These are phyloP conservation scores for Neonectria hederae DNA, from an alignment of 2,329 filamentous ascomycete species.

Conservation along the genomic window DNA sequence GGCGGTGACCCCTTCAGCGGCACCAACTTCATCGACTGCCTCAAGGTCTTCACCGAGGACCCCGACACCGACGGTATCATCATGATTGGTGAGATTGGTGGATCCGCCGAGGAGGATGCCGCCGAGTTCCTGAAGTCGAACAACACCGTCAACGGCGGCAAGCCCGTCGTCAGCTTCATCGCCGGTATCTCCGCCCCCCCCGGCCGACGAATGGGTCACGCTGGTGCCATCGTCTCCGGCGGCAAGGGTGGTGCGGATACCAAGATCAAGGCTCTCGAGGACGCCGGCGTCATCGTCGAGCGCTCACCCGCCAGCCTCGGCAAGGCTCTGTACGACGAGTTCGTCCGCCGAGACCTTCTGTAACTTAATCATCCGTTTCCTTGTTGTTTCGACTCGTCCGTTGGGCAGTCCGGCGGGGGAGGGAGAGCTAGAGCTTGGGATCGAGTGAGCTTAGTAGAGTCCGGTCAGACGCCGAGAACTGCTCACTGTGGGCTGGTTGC, in stretches of 20 bases:
- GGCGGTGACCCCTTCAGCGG: conserved; percentile 98
- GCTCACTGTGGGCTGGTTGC: conserved; percentile 42
- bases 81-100: conserved; percentile 99
- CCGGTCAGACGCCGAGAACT: conserved; percentile 32
- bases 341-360: conserved; percentile 94
- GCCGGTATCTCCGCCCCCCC: conserved; percentile 97
- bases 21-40: conserved; percentile 99
- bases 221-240: conserved; percentile 95
- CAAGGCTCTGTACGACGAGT: conserved; percentile 93
- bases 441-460: conserved; percentile 37
- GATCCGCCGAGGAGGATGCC: conserved; percentile 96
- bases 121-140: conserved; percentile 93
- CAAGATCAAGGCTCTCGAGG: conserved; percentile 95
- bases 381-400: conserved; percentile 23
- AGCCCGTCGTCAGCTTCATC: conserved; percentile 98
- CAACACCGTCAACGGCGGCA: conserved; percentile 85
- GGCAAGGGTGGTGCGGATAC: conserved; percentile 98
- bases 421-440: conserved; percentile 23
- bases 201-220: conserved; percentile 97
- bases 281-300: conserved; percentile 95
- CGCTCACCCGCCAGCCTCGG: conserved; percentile 90
- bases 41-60: conserved; percentile 96
- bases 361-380: conserved; percentile 58
- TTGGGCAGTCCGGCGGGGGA: conserved; percentile 20
- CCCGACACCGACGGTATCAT: conserved; percentile 98